Evolutionary conservation across 352 stramenopile genomes (phyloP).

Genomic region (Thraustochytrium sp.): DNA sequence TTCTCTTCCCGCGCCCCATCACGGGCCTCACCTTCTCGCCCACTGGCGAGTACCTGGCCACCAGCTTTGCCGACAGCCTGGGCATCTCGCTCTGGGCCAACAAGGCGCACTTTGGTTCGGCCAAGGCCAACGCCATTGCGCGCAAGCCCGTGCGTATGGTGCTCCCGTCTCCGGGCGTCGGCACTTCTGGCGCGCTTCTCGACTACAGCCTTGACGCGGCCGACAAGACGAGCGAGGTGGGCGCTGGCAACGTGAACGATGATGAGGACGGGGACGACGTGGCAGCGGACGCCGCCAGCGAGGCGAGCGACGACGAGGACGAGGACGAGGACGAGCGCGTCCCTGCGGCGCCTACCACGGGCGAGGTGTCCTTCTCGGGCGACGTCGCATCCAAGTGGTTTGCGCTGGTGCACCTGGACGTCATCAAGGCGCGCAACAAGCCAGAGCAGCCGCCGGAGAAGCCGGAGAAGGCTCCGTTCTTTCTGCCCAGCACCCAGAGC

Average conservation of each 20-base stretch:
- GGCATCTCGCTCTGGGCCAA: slow-evolving; percentile 92
- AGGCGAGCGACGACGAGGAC: slow-evolving; percentile 3
- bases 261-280: neutral
- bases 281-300: neutral
- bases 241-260: neutral
- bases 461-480: slow-evolving; percentile 82
- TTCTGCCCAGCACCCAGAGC: slow-evolving; percentile 65
- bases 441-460: slow-evolving; percentile 77
- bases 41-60: slow-evolving; percentile 90
- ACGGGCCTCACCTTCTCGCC: slow-evolving; percentile 83
- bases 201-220: neutral
- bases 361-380: slow-evolving; percentile 67
- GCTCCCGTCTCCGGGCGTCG: slow-evolving; percentile 59
- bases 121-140: slow-evolving; percentile 71
- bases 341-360: slow-evolving; percentile 55
- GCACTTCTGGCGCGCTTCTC: neutral
- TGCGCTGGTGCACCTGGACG: slow-evolving; percentile 75
- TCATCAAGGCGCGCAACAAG: slow-evolving; percentile 87
- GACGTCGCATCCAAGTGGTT: slow-evolving; percentile 70
- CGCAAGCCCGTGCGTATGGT: slow-evolving; percentile 73
- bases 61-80: slow-evolving; percentile 78
- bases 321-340: slow-evolving; percentile 60
- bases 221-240: neutral
- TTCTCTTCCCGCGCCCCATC: slow-evolving; percentile 78
- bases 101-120: slow-evolving; percentile 81